These are phyloP conservation scores for Pichia kluyveri DNA, from an alignment of 805 yeast genomes.

Conservation along the genomic window DNA sequence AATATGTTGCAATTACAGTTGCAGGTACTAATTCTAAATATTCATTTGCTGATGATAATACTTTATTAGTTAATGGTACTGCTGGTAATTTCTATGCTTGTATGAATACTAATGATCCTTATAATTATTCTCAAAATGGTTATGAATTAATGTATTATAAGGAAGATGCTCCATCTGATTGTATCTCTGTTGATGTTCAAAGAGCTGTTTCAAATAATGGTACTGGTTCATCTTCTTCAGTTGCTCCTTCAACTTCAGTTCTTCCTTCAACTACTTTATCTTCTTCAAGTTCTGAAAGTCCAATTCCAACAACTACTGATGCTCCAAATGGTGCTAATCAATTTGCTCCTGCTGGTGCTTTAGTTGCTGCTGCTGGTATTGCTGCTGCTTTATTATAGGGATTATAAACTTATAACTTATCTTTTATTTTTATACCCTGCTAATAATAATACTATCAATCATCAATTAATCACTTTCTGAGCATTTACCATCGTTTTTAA, in stretches of 20 bases:
- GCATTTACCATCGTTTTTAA: no score
- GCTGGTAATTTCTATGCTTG: conserved; percentile 31
- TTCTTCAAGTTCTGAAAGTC: background rate
- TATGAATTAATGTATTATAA: conserved; percentile 25
- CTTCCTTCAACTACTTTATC: background rate
- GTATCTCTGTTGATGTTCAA: conserved; percentile 7
- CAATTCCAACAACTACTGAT: background rate
- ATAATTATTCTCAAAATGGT: conserved; percentile 25
- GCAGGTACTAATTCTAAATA: conserved; percentile 7
- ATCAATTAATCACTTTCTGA: no score
- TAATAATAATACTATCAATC: no score
- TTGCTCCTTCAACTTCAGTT: background rate
- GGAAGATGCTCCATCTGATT: conserved; percentile 17
- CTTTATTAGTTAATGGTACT: conserved; percentile 25
- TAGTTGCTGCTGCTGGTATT: conserved; percentile 5
- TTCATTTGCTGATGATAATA: conserved; percentile 15
- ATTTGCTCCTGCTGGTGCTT: conserved; percentile 3
- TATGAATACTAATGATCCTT: conserved; percentile 37
- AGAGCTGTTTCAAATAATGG: background rate
- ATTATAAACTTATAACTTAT: no score
- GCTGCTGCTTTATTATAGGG: conserved; percentile 4
- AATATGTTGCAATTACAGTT: conserved; percentile 10
- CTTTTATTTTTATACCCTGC: no score
- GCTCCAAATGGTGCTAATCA: background rate
- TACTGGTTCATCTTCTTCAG: background rate